Base-by-base conservation (phyloP, 1,284 basidiomycete genomes). In the Ustanciosporium gigantosporum region DNA sequence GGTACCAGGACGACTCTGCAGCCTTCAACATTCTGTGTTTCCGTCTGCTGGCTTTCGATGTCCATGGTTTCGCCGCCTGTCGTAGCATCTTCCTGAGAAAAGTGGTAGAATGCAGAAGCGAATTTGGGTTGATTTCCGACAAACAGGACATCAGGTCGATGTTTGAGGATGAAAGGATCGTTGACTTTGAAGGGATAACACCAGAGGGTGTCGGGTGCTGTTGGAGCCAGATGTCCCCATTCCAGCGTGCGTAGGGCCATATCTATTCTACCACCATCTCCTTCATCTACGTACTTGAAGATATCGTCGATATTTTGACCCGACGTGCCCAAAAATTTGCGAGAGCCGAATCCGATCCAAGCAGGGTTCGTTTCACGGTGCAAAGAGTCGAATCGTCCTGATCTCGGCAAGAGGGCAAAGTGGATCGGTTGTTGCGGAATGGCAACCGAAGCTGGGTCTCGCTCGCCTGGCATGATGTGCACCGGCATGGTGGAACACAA, bases 171-270 rank as follows among this genome's bases (percentile, higher is more conserved):
- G 79, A 99, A 98, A 0, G 95, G 95, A 77, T 99, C 95, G 8
- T 81, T 81, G 29, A 85, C 83, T 41, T 89, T 86, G 80, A 89
- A 97, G 8, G 95, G 95, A 77, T 96, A 94, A 74, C 94, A 96
- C 92, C 83, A 97, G 2, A 99, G 83, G 1, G 95, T 99, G 79
- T 99, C 95, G 13, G 95, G 95, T 13, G 94, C 92, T 1, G 94
- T 98, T 0, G 95, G 95, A 9, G 95, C 94, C 68, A 96, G 85
- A 79, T 98, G 95, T 56, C 91, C 83, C 95, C 93, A 98, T 71
- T 84, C 85, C 11, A 99, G 82, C 14, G 91, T 93, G 38, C 87
- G 83, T 60, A 85, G 83, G 3, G 90, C 86, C 69, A 96, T 84
- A 4, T 83, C 83, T 29, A 96, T 78, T 19, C 88, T 49, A 0